Evolutionary conservation across 1,284 basidiomycete genomes (phyloP).

Genomic region (Puccinia coronata): DNA sequence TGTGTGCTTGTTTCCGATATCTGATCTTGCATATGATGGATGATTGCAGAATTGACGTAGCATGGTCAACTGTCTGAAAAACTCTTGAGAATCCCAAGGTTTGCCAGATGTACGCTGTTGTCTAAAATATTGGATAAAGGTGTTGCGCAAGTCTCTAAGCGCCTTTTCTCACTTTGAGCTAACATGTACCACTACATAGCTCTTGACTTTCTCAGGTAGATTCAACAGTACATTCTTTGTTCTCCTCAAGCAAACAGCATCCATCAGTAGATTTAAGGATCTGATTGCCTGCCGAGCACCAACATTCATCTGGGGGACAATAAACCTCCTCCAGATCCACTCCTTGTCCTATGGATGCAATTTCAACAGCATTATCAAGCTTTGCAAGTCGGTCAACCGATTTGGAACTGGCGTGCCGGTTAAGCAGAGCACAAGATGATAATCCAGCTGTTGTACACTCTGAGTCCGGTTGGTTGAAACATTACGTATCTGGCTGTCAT

Average conservation of each 20-base stretch:
- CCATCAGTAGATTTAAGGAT: not conserved
- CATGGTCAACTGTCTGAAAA: too few species aligned
- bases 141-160: not conserved
- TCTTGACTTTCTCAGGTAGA: not conserved
- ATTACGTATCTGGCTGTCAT: not conserved
- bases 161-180: not conserved
- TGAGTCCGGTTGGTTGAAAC: not conserved
- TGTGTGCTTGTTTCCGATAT: not conserved
- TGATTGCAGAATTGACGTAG: slow-evolving; percentile 2
- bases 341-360: too few species aligned
- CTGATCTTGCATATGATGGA: slow-evolving; percentile 1
- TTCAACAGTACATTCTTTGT: slow-evolving; percentile 1
- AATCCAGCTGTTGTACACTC: not conserved
- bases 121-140: not conserved
- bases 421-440: not conserved
- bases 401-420: slow-evolving; percentile 3
- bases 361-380: too few species aligned
- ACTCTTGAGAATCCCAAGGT: not conserved
- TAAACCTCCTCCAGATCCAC: too few species aligned
- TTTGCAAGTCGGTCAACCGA: not conserved
- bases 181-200: not conserved
- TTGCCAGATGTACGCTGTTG: not conserved
- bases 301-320: too few species aligned
- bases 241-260: not conserved
- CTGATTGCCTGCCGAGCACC: not conserved